phyloP scores from a whole-genome alignment of 495 filamentous ascomycete species.

The Astrocystis sublimbata region DNA sequence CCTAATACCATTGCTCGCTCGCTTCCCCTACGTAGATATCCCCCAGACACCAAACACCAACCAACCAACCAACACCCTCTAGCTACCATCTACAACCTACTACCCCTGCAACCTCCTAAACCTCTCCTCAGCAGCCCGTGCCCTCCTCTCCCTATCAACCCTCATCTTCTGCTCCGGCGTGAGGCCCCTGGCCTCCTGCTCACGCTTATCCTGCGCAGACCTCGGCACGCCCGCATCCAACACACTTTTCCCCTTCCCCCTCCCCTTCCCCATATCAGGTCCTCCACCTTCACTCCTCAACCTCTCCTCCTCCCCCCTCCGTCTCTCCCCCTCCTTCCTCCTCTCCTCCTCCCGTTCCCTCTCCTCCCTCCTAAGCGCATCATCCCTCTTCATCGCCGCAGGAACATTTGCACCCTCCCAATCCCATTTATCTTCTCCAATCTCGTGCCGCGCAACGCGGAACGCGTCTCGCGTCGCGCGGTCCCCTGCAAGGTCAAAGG shows the following conservation, averaged over 20 bases:
- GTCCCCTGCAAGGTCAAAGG: slow-evolving; percentile 88
- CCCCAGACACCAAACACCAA: background rate
- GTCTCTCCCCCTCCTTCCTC: slow-evolving; percentile 62
- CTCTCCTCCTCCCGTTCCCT: slow-evolving; percentile 55
- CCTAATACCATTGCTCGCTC: no score
- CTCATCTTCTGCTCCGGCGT: slow-evolving; percentile 79
- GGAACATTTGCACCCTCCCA: slow-evolving; percentile 79
- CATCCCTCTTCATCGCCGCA: slow-evolving; percentile 61
- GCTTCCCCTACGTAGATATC: background rate
- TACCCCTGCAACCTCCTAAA: slow-evolving; percentile 63
- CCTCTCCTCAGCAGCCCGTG: slow-evolving; percentile 84
- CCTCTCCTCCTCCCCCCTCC: slow-evolving; percentile 65
- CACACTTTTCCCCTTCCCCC: slow-evolving; percentile 43
- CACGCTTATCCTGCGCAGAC: slow-evolving; percentile 71
- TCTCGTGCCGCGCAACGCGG: slow-evolving; percentile 76
- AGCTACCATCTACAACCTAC: slow-evolving; percentile 17
- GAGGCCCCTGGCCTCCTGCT: slow-evolving; percentile 81
- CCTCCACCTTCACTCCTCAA: slow-evolving; percentile 56
- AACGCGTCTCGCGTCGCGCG: slow-evolving; percentile 87
- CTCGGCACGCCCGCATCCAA: slow-evolving; percentile 57
- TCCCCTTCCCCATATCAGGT: slow-evolving; percentile 39
- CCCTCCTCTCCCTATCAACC: slow-evolving; percentile 78
- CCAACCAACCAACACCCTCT: background rate
- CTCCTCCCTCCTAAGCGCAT: slow-evolving; percentile 65
- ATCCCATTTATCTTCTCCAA: slow-evolving; percentile 76